These are phyloP conservation scores for Theobroma cacao DNA, from an alignment of 345 rosid genomes.

Conservation along the genomic window DNA sequence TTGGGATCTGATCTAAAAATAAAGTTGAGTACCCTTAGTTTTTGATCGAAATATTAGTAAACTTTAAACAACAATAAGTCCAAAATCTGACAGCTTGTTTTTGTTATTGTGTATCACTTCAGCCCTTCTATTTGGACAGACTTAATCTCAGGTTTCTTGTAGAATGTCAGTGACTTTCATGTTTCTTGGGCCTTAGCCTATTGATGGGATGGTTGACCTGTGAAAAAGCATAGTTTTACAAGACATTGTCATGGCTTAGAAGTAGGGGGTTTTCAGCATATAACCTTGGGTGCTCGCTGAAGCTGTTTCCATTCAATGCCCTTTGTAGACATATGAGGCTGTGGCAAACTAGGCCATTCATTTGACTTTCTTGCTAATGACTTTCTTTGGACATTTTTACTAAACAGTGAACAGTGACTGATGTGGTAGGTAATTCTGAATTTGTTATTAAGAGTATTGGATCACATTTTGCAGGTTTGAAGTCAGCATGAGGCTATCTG, in stretches of 20 bases:
- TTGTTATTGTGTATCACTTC: neutral
- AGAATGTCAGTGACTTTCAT: neutral
- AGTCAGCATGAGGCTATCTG: neutral
- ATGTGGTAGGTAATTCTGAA: neutral
- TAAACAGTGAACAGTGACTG: neutral
- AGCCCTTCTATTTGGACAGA: no score
- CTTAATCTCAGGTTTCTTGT: neutral
- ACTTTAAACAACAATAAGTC: neutral
- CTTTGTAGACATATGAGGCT: neutral
- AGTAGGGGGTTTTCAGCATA: neutral
- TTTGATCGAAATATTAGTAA: neutral
- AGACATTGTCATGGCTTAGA: neutral
- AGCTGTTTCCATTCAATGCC: neutral
- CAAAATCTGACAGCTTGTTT: neutral
- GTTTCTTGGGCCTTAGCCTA: neutral
- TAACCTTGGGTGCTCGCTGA: neutral
- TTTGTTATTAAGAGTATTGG: neutral
- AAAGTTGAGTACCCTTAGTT: neutral
- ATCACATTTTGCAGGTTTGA: constrained; percentile 5
- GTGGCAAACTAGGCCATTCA: neutral
- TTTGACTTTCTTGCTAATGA: neutral
- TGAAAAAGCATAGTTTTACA: neutral
- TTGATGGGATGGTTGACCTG: neutral
- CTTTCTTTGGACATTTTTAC: neutral
- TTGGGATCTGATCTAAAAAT: neutral